Percentiles rank a stretch among this genome's conserved stretches.
These are phyloP conservation scores for Schrenkiella parvula DNA, from an alignment of 345 rosid species.

Conservation along the genomic window DNA sequence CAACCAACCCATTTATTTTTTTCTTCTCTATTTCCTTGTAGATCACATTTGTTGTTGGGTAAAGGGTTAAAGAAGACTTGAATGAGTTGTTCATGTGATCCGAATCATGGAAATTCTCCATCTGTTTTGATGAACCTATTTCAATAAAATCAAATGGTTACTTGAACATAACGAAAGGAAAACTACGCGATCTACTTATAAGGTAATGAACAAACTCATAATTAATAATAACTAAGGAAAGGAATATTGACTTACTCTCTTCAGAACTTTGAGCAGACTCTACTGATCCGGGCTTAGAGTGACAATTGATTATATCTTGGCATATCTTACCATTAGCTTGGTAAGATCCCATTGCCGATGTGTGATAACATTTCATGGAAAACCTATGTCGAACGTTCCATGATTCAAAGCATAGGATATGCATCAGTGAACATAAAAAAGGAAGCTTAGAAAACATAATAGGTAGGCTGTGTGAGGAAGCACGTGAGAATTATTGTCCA, in stretches of 20 bases:
- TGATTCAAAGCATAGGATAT: conserved; percentile 22
- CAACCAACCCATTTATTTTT: conserved; percentile 34
- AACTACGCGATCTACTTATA: neutral
- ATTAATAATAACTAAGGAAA: neutral
- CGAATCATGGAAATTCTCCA: conserved; percentile 54
- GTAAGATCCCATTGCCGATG: conserved; percentile 38
- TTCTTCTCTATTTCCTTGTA: conserved; percentile 40
- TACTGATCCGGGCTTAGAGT: conserved; percentile 77
- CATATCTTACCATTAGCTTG: conserved; percentile 55
- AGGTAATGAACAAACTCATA: neutral
- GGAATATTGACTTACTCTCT: conserved; percentile 42
- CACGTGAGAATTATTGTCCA: neutral
- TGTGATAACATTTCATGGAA: conserved; percentile 36
- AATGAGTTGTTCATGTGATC: conserved; percentile 51
- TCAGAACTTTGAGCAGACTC: conserved; percentile 86
- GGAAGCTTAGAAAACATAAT: neutral
- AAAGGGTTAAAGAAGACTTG: conserved; percentile 38
- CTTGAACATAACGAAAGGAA: neutral
- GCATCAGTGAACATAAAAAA: neutral
- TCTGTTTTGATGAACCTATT: conserved; percentile 78
- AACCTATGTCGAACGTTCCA: conserved; percentile 35
- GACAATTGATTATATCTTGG: conserved; percentile 80
- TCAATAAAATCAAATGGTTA: conserved; percentile 18
- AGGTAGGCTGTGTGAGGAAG: neutral
- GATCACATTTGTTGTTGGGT: conserved; percentile 47